phyloP scores from a whole-genome alignment of 2,329 filamentous ascomycete genomes.

The Talaromyces sp. region DNA sequence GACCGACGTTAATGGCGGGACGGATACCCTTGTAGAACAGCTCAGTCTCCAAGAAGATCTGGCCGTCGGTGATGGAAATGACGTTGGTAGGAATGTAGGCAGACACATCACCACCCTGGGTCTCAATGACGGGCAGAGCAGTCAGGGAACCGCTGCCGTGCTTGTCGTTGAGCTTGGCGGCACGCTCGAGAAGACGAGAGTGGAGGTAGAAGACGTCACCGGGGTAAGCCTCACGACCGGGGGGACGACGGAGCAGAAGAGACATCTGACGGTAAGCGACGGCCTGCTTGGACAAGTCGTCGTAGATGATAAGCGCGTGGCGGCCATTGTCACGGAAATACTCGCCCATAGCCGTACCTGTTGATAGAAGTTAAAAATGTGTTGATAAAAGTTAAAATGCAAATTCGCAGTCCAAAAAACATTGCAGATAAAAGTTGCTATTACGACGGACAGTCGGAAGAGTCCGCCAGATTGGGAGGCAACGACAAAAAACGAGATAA shows the following conservation, averaged over 20 bases:
- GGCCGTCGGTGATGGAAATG: conserved; percentile 99
- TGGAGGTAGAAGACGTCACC: conserved; percentile 99
- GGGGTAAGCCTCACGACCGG: conserved; percentile 98
- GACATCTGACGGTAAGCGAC: conserved; percentile 99
- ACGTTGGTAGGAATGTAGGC: conserved; percentile 99
- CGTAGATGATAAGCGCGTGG: conserved; percentile 86
- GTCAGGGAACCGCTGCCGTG: conserved; percentile 94
- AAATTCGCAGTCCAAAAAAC: too few species aligned
- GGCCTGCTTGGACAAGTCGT: conserved; percentile 97
- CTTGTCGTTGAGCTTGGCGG: conserved; percentile 97
- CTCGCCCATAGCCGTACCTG: conserved; percentile 53
- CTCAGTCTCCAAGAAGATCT: conserved; percentile 99
- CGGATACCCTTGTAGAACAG: conserved; percentile 99
- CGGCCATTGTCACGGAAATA: conserved; percentile 79
- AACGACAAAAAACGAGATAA: background rate
- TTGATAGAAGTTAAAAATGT: background rate
- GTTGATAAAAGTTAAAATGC: too few species aligned
- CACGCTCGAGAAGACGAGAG: conserved; percentile 98
- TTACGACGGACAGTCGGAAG: conserved; percentile 1
- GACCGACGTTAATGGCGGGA: conserved; percentile 99
- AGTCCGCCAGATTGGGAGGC: background rate
- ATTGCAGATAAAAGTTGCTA: conserved; percentile 13
- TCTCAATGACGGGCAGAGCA: conserved; percentile 96
- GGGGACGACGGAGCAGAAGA: conserved; percentile 92
- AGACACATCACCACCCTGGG: conserved; percentile 99